A percentile compares a stretch with the other conserved stretches of the same genome.
Evolutionary conservation across 2,329 filamentous ascomycete species (phyloP).

Genomic region (Trichoderma harzianum): DNA sequence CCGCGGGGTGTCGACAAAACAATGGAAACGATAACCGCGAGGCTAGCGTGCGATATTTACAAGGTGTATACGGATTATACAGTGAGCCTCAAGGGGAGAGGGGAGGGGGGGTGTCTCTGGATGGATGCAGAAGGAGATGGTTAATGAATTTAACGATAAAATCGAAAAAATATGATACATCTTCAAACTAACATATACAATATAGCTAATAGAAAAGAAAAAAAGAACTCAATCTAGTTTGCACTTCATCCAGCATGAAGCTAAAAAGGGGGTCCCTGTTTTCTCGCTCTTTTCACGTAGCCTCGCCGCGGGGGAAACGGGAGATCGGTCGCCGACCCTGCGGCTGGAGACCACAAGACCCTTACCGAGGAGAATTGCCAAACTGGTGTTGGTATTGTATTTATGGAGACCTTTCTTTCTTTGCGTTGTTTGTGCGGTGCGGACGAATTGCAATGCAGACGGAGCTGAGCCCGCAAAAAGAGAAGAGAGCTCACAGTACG

Average conservation of each 20-base stretch:
- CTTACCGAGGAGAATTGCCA: not conserved
- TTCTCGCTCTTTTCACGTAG: not conserved
- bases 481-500: not conserved
- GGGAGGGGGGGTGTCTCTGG: not conserved
- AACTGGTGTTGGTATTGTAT: not conserved
- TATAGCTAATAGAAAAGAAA: not conserved
- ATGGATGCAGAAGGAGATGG: not conserved
- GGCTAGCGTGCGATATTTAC: constrained; percentile 13
- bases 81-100: not conserved
- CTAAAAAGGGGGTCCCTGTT: not conserved
- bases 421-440: not conserved
- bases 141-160: not conserved
- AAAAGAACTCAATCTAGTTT: not conserved
- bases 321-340: constrained; percentile 14
- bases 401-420: not conserved
- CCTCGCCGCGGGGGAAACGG: constrained; percentile 8
- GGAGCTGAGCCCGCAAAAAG: not conserved
- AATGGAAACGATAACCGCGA: not conserved
- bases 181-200: not conserved
- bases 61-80: not conserved
- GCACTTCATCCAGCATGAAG: not conserved
- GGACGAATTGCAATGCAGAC: not conserved
- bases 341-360: not conserved
- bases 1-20: constrained; percentile 1
- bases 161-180: not conserved